Evolutionary conservation across 257 asterid genomes (phyloP).

Genomic region (Ajuga chamaepitys): DNA sequence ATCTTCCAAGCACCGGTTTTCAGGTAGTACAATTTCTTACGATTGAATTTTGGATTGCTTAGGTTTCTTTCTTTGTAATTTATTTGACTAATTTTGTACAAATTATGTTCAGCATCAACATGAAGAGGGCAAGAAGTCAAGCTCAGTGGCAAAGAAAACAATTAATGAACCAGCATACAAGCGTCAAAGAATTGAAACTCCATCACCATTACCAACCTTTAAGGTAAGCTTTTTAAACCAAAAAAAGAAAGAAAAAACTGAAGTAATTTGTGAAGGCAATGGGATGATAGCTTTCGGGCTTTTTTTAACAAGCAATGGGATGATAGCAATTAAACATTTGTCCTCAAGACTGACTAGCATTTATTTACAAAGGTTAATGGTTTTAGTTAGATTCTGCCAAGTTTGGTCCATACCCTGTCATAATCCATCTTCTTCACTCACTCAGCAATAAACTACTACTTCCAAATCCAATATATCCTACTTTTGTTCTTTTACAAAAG

Average conservation of each 20-base stretch:
- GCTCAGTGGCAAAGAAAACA: conserved; percentile 25
- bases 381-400: conserved; percentile 14
- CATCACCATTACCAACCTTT: conserved; percentile 60
- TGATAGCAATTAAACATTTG: too few relatives aligned
- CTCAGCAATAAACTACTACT: neutral
- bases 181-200: conserved; percentile 48
- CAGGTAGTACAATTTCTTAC: conserved; percentile 10
- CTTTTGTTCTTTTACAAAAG: neutral
- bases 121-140: conserved; percentile 7
- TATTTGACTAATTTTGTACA: neutral
- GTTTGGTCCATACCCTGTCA: conserved; percentile 7
- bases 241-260: conserved; percentile 5
- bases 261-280: conserved; percentile 18
- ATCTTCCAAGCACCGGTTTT: conserved; percentile 8
- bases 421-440: conserved; percentile 13
- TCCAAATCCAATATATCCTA: neutral
- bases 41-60: neutral
- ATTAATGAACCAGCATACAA: conserved; percentile 28
- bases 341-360: too few relatives aligned
- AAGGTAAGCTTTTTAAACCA: conserved; percentile 45
- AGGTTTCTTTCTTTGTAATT: too few relatives aligned
- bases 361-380: too few relatives aligned
- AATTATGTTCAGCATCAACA: conserved; percentile 7
- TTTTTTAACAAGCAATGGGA: conserved; percentile 60
- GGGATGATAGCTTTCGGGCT: conserved; percentile 26